These are phyloP conservation scores for Trypanosoma platydactyli DNA, from an alignment of 208 protist species.

Conservation along the genomic window DNA sequence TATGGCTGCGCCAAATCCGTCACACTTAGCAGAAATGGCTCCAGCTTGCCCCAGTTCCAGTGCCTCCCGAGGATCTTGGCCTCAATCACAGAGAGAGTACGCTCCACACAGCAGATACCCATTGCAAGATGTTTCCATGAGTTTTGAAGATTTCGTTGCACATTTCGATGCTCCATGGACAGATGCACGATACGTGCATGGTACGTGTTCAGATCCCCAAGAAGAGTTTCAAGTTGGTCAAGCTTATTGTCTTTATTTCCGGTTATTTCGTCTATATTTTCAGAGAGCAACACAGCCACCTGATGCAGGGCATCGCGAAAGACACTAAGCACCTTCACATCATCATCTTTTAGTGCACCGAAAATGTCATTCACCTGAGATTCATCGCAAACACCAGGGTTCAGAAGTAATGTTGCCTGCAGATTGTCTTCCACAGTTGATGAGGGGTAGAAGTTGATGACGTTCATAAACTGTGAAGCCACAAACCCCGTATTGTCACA, in stretches of 20 bases:
- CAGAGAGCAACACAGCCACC: conserved; percentile 29
- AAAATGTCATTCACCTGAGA: conserved; percentile 27
- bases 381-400: conserved; percentile 5
- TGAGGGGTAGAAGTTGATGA: conserved; percentile 28
- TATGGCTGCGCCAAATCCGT: conserved; percentile 37
- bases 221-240: conserved; percentile 38
- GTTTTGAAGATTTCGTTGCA: conserved; percentile 42
- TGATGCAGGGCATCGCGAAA: conserved; percentile 40
- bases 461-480: conserved; percentile 14
- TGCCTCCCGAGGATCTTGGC: conserved; percentile 53
- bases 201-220: conserved; percentile 56
- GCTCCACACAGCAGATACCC: conserved; percentile 36
- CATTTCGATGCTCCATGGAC: conserved; percentile 39
- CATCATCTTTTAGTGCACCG: conserved; percentile 23
- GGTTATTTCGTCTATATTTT: conserved; percentile 47
- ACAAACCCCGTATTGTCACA: background rate
- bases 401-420: conserved; percentile 19
- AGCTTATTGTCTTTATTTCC: conserved; percentile 39
- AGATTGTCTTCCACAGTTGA: conserved; percentile 1
- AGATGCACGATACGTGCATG: conserved; percentile 52
- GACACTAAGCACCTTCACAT: conserved; percentile 30
- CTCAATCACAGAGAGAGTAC: conserved; percentile 54
- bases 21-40: conserved; percentile 47
- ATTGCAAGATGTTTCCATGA: conserved; percentile 52
- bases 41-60: conserved; percentile 49